phyloP scores from a whole-genome alignment of 192 early-diverging fungal species.

The Coemansia furcata region DNA sequence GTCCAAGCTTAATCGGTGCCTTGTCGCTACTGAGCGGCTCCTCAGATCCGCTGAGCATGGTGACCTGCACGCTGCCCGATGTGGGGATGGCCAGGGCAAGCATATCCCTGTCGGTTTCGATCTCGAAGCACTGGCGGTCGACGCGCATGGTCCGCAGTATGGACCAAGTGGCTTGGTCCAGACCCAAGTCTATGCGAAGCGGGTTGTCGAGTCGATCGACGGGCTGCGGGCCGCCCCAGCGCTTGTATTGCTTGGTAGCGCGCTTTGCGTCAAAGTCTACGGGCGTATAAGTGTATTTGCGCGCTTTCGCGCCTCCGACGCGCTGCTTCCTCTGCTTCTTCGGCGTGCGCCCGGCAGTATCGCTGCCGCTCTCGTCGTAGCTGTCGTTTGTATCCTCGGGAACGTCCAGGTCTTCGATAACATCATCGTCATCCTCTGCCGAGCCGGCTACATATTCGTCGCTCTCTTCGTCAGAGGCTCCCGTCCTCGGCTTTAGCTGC shows the following conservation, averaged over 20 bases:
- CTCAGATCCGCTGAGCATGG: neutral
- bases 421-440: neutral
- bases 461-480: neutral
- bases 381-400: neutral
- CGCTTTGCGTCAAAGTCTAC: neutral
- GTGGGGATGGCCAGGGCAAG: neutral
- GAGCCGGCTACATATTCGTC: neutral
- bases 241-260: neutral
- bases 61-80: neutral
- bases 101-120: constrained; percentile 3
- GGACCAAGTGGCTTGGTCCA: constrained; percentile 22
- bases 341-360: neutral
- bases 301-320: neutral
- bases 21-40: neutral
- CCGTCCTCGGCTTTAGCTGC: neutral
- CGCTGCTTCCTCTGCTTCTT: neutral
- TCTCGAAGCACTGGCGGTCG: neutral
- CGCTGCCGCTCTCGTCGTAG: neutral
- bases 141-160: constrained; percentile 10
- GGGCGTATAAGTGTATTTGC: neutral
- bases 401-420: neutral
- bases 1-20: neutral
- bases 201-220: constrained; percentile 5
- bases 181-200: constrained; percentile 26
- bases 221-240: constrained; percentile 14